A percentile compares a stretch with the other conserved stretches of the same genome.
Conservation (phyloP, 2,329 filamentous ascomycete genomes). For the Fusarium sp. region DNA sequence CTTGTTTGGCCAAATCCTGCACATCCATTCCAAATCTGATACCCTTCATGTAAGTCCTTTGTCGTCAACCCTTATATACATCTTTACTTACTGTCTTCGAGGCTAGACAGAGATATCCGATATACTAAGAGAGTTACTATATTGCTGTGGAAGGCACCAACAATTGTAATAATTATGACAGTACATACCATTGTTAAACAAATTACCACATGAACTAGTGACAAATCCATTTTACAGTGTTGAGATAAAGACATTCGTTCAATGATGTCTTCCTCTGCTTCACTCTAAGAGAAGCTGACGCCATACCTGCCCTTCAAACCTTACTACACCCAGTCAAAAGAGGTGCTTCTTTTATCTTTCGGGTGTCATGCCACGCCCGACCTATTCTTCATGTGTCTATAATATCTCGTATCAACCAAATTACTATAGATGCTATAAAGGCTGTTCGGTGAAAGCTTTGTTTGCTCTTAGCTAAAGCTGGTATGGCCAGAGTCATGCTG, state of each 20-base stretch:
- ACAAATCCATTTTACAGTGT: neutral
- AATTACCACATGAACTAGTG: neutral
- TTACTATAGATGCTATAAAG: no score
- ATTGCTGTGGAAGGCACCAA: neutral
- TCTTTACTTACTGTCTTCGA: neutral
- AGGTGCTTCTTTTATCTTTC: neutral
- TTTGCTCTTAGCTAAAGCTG: no score
- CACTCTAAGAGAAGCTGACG: neutral
- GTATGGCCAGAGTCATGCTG: no score
- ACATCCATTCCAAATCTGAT: slow-evolving; percentile 11
- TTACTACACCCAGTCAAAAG: neutral
- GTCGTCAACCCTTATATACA: neutral
- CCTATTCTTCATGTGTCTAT: no score
- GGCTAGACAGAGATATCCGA: neutral
- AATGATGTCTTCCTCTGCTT: neutral
- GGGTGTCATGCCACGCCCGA: no score
- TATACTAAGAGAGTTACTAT: neutral
- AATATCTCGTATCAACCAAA: no score
- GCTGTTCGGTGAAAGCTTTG: no score
- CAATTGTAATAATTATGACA: neutral
- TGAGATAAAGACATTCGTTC: no score
- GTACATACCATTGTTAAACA: no score
- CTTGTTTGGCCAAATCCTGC: slow-evolving; percentile 5
- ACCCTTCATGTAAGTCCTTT: slow-evolving; percentile 22
- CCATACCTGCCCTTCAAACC: neutral